phyloP scores from a whole-genome alignment of 2,329 filamentous ascomycete genomes.

The Botrytis porri region DNA sequence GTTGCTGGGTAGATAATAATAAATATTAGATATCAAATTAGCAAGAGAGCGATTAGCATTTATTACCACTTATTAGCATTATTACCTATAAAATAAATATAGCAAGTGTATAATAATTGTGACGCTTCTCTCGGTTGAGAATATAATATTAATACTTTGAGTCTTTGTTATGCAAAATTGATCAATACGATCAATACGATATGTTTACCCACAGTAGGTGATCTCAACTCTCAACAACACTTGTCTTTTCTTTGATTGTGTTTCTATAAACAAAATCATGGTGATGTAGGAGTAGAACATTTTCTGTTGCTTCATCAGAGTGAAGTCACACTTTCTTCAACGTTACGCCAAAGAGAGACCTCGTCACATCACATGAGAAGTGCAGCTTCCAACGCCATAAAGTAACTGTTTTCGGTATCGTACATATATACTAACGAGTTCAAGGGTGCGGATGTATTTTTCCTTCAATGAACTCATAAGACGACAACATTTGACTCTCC shows the following conservation, averaged over 20 bases:
- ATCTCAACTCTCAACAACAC: too few species aligned
- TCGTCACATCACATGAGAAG: neutral
- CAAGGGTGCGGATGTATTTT: neutral
- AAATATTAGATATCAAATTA: neutral
- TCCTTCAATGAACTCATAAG: neutral
- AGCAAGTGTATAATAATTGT: neutral
- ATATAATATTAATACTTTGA: neutral
- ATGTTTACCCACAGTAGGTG: too few species aligned
- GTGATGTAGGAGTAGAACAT: neutral
- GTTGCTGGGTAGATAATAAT: neutral
- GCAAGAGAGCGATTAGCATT: neutral
- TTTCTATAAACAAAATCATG: neutral
- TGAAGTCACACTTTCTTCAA: neutral
- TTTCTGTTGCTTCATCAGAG: neutral
- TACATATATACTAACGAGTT: neutral
- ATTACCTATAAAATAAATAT: neutral
- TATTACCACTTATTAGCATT: neutral
- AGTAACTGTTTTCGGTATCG: neutral
- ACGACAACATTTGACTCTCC: neutral
- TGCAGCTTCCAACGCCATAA: neutral
- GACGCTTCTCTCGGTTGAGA: conserved; percentile 7
- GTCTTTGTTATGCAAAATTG: neutral
- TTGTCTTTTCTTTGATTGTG: neutral
- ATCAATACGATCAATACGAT: neutral
- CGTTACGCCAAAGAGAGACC: neutral